Evolutionary conservation across 1,284 basidiomycete species (phyloP).

Genomic region (Malassezia sympodialis): DNA sequence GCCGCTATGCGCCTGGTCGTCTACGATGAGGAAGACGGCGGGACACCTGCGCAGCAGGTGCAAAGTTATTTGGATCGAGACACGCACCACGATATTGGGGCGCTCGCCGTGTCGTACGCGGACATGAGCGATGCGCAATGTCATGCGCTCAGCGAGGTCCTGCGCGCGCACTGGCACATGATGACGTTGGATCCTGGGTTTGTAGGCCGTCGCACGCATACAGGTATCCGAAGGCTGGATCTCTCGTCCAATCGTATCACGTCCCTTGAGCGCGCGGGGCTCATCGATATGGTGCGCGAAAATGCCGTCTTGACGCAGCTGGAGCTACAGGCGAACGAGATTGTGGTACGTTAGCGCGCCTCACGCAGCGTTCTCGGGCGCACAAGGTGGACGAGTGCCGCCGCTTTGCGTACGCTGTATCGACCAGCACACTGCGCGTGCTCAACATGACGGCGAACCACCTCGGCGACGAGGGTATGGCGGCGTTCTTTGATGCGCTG

Average conservation of each 20-base stretch:
- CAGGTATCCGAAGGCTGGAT: constrained; percentile 7
- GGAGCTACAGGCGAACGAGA: constrained; percentile 15
- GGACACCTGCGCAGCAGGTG: not conserved
- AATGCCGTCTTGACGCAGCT: constrained; percentile 2
- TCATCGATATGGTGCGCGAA: not conserved
- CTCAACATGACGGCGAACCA: constrained; percentile 15
- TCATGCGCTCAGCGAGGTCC: not conserved
- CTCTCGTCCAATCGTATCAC: constrained; percentile 14
- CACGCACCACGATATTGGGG: not conserved
- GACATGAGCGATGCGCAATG: constrained; percentile 9
- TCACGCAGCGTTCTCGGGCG: not conserved
- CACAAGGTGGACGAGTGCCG: not conserved
- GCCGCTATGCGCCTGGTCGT: constrained; percentile 8
- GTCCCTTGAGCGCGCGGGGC: constrained; percentile 5
- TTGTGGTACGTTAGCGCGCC: not conserved
- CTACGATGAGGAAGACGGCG: constrained; percentile 5
- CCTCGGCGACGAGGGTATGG: constrained; percentile 7
- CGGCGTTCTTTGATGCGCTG: constrained; percentile 11
- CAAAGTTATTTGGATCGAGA: not conserved
- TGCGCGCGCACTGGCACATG: not conserved
- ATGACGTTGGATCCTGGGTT: not conserved
- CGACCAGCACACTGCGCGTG: not conserved
- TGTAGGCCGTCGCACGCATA: not conserved
- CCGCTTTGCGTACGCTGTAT: constrained; percentile 5
- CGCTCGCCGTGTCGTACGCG: not conserved